Evolutionary conservation across 352 stramenopile genomes (phyloP), one percentile per base, ranked within the genome.

Genomic region (Globisporangium abappressorium): DNA sequence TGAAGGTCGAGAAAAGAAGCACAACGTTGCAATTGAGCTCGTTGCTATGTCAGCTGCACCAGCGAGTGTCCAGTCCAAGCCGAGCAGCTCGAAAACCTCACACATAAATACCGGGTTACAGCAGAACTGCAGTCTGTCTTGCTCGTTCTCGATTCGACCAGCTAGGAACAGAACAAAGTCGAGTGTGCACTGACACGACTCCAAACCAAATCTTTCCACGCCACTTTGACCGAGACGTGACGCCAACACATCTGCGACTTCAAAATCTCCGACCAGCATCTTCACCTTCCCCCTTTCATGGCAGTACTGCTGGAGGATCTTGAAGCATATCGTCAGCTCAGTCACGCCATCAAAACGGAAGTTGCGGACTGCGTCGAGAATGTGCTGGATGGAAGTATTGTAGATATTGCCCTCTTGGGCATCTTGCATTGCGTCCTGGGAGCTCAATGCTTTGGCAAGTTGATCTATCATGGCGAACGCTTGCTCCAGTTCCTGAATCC

Each of bases 281-380:
- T 18, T 18, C 22, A 51, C 34, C 9, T 38, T 34, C 7, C 34
- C 34, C 8, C 15, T n/a, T 53, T 9, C 20, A 53, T 53, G 34
- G 14, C 57, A 62, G 57, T 28, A 49, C 9, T 51, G 57, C 57
- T 62, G 20, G 57, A 62, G 57, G 3, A 62, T 18, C 1, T 14
- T 26, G 11, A 62, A 51, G 57, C 57, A 62, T 24, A 62, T 15
- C 57, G 12, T 30, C 33, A 62, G 34, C 34, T 62, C 57, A 30
- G 47, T 28, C 9, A 34, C 33, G 9, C 57, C 33, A 41, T 62
- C 57, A 20, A 62, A 62, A 4, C 18, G 24, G 34, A 26, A n/a
- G 9, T 47, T 12, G 2, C 33, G n/a, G 8, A 62, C 24, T 18
- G 34, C 57, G 22, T 33, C 20, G 18, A 62, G 57, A 8, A 34